These are phyloP conservation scores for Fusarium sp. DNA, from an alignment of 2,329 filamentous ascomycete species.

Conservation along the genomic window DNA sequence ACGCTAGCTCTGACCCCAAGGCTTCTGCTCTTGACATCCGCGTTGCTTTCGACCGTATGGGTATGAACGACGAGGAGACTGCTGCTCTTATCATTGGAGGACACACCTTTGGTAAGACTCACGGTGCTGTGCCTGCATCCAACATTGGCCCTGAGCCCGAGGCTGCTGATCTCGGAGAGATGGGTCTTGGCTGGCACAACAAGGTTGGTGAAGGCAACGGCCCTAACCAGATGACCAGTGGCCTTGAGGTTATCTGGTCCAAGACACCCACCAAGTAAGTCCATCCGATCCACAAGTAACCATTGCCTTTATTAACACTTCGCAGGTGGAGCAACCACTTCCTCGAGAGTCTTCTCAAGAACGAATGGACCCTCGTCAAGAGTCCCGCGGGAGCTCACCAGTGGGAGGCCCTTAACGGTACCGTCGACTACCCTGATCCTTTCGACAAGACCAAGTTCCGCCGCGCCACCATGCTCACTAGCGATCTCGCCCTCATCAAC, in stretches of 20 bases:
- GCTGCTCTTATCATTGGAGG: slow-evolving; percentile 83
- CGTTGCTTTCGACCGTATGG: slow-evolving; percentile 81
- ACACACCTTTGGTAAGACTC: slow-evolving; percentile 85
- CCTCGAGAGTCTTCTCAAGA: slow-evolving; percentile 82
- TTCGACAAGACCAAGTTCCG: slow-evolving; percentile 79
- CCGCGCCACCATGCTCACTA: slow-evolving; percentile 81
- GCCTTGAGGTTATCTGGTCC: slow-evolving; percentile 85
- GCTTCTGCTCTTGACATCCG: slow-evolving; percentile 80
- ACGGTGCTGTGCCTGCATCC: slow-evolving; percentile 72
- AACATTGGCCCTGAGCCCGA: slow-evolving; percentile 77
- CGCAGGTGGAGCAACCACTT: slow-evolving; percentile 76
- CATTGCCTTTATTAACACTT: slow-evolving; percentile 7
- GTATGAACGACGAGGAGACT: slow-evolving; percentile 86
- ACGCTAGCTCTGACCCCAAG: slow-evolving; percentile 77
- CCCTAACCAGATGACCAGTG: slow-evolving; percentile 79
- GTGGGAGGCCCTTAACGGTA: slow-evolving; percentile 80
- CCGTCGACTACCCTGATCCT: slow-evolving; percentile 77
- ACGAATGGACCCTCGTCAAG: slow-evolving; percentile 82
- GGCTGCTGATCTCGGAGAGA: slow-evolving; percentile 71
- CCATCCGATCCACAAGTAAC: rapidly evolving
- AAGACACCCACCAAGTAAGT: slow-evolving; percentile 73
- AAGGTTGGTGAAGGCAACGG: slow-evolving; percentile 74
- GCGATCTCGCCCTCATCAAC: slow-evolving; percentile 78
- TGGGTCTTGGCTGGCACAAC: slow-evolving; percentile 81
- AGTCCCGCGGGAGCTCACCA: slow-evolving; percentile 79